phyloP scores from a whole-genome alignment of 78 protist species.

The Mastigamoeba balamuthi region DNA sequence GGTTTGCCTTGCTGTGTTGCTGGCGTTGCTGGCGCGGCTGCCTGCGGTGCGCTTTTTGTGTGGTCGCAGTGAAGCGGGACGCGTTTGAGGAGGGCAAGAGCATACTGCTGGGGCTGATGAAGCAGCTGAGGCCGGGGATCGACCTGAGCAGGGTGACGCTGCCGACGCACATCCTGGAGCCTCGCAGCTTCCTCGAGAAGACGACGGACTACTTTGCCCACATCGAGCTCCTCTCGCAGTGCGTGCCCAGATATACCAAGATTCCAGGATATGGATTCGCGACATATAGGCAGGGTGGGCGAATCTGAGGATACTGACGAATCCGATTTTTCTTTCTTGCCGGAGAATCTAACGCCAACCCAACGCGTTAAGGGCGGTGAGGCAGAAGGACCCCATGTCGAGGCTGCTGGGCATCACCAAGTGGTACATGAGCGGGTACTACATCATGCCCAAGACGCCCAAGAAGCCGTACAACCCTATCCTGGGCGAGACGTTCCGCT shows the following conservation, averaged over 20 bases:
- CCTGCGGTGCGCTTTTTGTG: too few species aligned
- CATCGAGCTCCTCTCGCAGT: slow-evolving; percentile 20
- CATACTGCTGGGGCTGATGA: background rate
- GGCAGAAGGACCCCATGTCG: slow-evolving; percentile 37
- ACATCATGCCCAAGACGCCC: slow-evolving; percentile 61
- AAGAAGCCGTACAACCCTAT: slow-evolving; percentile 93
- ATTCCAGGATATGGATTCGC: too few species aligned
- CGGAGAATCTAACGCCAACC: background rate
- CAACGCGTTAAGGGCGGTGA: slow-evolving; percentile 22
- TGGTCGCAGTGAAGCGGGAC: background rate
- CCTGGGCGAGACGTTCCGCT: slow-evolving; percentile 79
- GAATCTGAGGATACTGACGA: too few species aligned
- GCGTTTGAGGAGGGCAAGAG: background rate
- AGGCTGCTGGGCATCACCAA: slow-evolving; percentile 39
- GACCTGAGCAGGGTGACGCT: slow-evolving; percentile 37
- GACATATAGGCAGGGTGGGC: too few species aligned
- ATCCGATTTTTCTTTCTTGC: background rate
- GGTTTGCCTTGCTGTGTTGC: too few species aligned
- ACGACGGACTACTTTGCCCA: slow-evolving; percentile 47
- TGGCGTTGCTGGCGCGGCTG: too few species aligned
- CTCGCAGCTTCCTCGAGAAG: slow-evolving; percentile 78
- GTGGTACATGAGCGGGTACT: slow-evolving; percentile 86
- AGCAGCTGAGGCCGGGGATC: background rate
- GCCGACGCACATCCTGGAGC: slow-evolving; percentile 89
- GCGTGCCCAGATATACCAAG: too few species aligned